Conservation (phyloP, 768 basidiomycete genomes). For the Amanita muscaria region DNA sequence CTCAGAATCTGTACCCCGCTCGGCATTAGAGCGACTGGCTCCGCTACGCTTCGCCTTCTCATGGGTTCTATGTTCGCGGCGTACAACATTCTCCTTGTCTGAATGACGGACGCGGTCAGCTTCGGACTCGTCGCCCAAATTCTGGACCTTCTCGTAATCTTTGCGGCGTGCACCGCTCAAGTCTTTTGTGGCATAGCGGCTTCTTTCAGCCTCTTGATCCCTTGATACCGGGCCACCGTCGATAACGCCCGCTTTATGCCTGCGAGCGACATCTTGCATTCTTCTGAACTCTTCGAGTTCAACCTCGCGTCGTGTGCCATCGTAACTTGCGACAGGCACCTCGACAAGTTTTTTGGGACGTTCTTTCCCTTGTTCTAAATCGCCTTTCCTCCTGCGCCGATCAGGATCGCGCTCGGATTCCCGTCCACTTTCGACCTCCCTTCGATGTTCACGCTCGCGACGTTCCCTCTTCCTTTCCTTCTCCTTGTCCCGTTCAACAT, state of each 20-base stretch:
- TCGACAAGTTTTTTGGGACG: slow-evolving; percentile 11
- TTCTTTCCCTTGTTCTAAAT: slow-evolving; percentile 12
- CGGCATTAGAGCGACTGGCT: background rate
- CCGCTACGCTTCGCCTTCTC: slow-evolving; percentile 2
- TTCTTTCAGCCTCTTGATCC: slow-evolving; percentile 2
- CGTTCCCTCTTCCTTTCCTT: slow-evolving; percentile 10
- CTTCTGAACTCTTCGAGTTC: slow-evolving; percentile 8
- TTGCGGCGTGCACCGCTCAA: background rate
- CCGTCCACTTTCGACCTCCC: slow-evolving; percentile 4
- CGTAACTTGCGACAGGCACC: slow-evolving; percentile 11
- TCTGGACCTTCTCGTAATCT: slow-evolving; percentile 1
- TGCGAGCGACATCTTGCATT: slow-evolving; percentile 4
- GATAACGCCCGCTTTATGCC: background rate
- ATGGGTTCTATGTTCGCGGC: slow-evolving; percentile 1
- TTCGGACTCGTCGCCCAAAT: background rate
- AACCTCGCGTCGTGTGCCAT: slow-evolving; percentile 7
- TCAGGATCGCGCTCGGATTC: slow-evolving; percentile 10
- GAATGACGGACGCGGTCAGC: slow-evolving; percentile 1
- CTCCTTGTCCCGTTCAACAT: slow-evolving; percentile 12
- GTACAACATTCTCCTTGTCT: slow-evolving; percentile 3
- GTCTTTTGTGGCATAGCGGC: background rate
- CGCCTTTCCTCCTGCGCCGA: slow-evolving; percentile 10
- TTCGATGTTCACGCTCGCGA: slow-evolving; percentile 5
- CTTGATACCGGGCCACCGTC: slow-evolving; percentile 1
- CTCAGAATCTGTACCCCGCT: slow-evolving; percentile 5